These are phyloP conservation scores for Clonostachys rosea DNA, from an alignment of 2,329 filamentous ascomycete genomes.

Conservation along the genomic window DNA sequence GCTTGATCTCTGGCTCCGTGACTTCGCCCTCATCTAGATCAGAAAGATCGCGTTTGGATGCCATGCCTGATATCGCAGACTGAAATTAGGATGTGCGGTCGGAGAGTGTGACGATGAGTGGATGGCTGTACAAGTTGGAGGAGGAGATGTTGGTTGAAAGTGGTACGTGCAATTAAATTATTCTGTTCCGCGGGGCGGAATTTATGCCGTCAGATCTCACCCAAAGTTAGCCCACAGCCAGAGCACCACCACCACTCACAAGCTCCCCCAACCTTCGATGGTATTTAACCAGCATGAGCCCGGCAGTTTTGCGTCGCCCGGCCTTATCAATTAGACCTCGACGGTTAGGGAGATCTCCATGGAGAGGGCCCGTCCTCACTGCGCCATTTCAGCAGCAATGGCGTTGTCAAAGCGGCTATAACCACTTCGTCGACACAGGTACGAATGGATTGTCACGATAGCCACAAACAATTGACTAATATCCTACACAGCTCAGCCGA, in stretches of 20 bases:
- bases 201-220: too few relatives aligned
- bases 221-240: too few relatives aligned
- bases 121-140: background rate
- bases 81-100: background rate
- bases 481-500: too few relatives aligned
- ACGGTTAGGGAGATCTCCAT: slow-evolving; percentile 2
- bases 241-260: too few relatives aligned
- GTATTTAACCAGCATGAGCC: slow-evolving; percentile 16
- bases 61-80: slow-evolving; percentile 14
- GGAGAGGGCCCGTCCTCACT: background rate
- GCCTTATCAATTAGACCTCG: slow-evolving; percentile 1
- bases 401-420: slow-evolving; percentile 21
- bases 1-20: slow-evolving; percentile 13
- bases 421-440: slow-evolving; percentile 24
- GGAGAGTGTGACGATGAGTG: too few relatives aligned
- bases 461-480: too few relatives aligned
- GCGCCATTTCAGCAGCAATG: slow-evolving; percentile 7
- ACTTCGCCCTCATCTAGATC: slow-evolving; percentile 19
- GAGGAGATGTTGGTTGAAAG: background rate
- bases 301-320: slow-evolving; percentile 18
- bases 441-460: background rate
- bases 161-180: too few relatives aligned
- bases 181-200: too few relatives aligned
- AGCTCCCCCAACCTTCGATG: background rate
- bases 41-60: slow-evolving; percentile 24